Evolutionary conservation across 176 grass and related monocot genomes (phyloP).

Genomic region (bread wheat (Triticum aestivum)): DNA sequence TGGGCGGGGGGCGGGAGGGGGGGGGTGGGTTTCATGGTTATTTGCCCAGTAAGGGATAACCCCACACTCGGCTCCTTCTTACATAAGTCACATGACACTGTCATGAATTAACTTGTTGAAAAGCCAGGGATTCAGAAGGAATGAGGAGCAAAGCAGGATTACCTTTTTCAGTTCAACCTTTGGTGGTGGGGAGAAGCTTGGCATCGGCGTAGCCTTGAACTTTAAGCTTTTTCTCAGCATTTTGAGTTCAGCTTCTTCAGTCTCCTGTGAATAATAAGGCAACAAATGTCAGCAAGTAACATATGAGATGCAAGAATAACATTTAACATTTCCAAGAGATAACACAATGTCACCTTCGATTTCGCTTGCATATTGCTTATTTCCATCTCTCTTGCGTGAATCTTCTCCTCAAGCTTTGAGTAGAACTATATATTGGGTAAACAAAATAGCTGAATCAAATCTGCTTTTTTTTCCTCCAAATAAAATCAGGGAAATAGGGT

Average conservation of each 20-base stretch:
- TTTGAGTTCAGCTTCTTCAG: constrained; percentile 68
- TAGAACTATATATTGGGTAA: constrained; percentile 49
- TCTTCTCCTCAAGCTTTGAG: constrained; percentile 69
- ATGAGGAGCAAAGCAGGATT: constrained; percentile 4
- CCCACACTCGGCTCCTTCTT: background rate
- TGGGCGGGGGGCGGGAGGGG: too few species aligned
- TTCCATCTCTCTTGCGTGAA: constrained; percentile 62
- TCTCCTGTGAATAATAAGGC: constrained; percentile 43
- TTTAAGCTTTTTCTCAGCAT: constrained; percentile 63
- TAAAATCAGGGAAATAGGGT: background rate
- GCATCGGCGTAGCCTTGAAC: constrained; percentile 71
- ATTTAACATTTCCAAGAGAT: background rate
- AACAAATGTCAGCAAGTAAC: constrained; percentile 19
- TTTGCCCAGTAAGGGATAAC: background rate
- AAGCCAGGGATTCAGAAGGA: background rate
- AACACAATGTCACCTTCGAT: constrained; percentile 45
- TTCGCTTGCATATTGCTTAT: constrained; percentile 57
- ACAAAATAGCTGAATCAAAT: constrained; percentile 7
- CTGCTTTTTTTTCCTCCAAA: background rate
- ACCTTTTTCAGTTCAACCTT: constrained; percentile 69
- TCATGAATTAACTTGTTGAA: constrained; percentile 26
- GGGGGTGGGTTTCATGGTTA: background rate
- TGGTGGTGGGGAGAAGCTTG: constrained; percentile 53
- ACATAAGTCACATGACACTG: background rate
- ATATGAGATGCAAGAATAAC: background rate